A percentile compares a stretch with the other conserved stretches of the same genome.
Conservation (phyloP, 352 stramenopile species). For the Achlya hypogyna region DNA sequence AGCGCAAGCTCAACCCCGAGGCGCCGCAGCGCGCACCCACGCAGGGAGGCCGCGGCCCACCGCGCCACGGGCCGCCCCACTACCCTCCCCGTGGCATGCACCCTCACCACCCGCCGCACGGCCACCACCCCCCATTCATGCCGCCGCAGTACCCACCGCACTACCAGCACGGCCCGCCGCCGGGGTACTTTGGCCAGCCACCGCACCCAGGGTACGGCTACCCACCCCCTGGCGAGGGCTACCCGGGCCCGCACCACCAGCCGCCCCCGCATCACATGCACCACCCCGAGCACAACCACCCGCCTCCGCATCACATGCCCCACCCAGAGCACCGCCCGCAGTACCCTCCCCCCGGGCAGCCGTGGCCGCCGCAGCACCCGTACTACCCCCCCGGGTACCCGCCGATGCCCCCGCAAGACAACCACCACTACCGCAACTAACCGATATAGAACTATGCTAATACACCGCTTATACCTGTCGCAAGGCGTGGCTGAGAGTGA, state of each 20-base stretch:
- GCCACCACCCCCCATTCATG: slow-evolving; percentile 20
- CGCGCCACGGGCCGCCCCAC: neutral
- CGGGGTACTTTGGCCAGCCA: neutral
- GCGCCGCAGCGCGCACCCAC: neutral
- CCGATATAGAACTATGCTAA: neutral
- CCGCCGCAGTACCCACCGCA: slow-evolving; percentile 16
- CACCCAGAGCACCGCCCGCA: neutral
- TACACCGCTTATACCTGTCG: neutral
- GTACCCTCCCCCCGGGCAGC: neutral
- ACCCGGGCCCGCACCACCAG: slow-evolving; percentile 1
- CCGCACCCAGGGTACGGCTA: neutral
- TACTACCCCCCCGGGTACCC: neutral
- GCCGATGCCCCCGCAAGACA: slow-evolving; percentile 18
- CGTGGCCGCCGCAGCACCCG: neutral
- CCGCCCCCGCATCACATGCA: slow-evolving; percentile 1
- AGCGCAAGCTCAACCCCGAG: slow-evolving; percentile 50
- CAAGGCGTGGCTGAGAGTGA: slow-evolving; percentile 28
- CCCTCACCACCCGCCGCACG: slow-evolving; percentile 20
- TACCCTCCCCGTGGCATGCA: slow-evolving; percentile 11
- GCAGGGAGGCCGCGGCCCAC: slow-evolving; percentile 7
- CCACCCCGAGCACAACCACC: slow-evolving; percentile 18
- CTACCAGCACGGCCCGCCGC: slow-evolving; percentile 19
- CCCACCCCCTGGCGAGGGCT: neutral
- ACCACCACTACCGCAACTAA: slow-evolving; percentile 16
- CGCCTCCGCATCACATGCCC: slow-evolving; percentile 22